Base-by-base conservation (phyloP, 768 basidiomycete species). In the Phlebiopsis flavidoalba region DNA sequence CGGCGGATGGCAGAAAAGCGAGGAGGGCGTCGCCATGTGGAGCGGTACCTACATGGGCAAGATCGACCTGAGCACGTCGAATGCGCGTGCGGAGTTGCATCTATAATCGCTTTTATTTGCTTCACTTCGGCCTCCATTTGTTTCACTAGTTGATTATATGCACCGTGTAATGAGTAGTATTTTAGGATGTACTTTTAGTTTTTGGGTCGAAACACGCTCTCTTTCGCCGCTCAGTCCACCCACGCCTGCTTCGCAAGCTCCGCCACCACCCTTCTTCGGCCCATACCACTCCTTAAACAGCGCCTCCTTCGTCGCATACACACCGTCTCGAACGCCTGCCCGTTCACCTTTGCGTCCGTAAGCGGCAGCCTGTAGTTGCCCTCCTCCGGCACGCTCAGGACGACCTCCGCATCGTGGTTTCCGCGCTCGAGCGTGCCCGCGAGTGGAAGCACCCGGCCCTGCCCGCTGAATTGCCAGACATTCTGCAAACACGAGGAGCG, bases 221-320 rank as follows among this genome's bases (percentile, higher is more conserved):
- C 12, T n/a, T n/a, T 53, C 6, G 5, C 35, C 26, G 4, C 11
- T 43, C 17, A 43, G 17, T 43, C 40, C 17, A 43, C 43, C 62
- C 62, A 63, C 2, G 26, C 51, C 12, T 31, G 24, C 58, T 49
- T 59, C 37, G 36, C 31, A 57, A 64, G 31, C 51, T 60, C 57
- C 52, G 60, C 24, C 56, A 62, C 51, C n/a, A 40, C 53, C 53
- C n/a, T 60, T 66, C 62, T 63, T 60, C 19, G 35, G 35, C 61
- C 67, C 69, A 45, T 70, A 70, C 67, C 67, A 70, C 6, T 17
- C 54, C 46, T 53, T 63, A 58, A 55, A 70, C 12, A 70, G 61
- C 53, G 57, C 51, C 45, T 66, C 65, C 51, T 59, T 54, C n/a
- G 43, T 43, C 61, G 61, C 36, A 59, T 58, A 63, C 63, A 63